phyloP scores from a whole-genome alignment of 2,329 filamentous ascomycete genomes.

The Penicillium hordei region DNA sequence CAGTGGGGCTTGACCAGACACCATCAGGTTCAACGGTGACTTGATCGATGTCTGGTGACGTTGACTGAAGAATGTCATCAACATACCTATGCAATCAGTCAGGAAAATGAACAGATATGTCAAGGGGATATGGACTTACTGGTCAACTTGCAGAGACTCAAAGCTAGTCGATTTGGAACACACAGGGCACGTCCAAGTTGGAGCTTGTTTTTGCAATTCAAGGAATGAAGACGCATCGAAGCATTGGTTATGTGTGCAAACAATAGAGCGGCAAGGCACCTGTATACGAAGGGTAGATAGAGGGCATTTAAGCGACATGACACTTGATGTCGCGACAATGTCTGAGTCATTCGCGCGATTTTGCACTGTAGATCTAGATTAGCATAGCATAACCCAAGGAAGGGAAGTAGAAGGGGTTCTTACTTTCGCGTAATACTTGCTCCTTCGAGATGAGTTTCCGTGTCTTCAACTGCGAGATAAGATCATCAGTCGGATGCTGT shows the following conservation, averaged over 20 bases:
- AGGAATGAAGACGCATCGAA: slow-evolving; percentile 93
- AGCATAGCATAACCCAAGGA: slow-evolving; percentile 18
- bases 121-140: slow-evolving; percentile 54
- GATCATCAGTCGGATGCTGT: slow-evolving; percentile 66
- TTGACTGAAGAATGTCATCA: slow-evolving; percentile 77
- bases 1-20: slow-evolving; percentile 62
- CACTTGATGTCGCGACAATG: slow-evolving; percentile 81
- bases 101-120: background rate
- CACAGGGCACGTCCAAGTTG: slow-evolving; percentile 93
- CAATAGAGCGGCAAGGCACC: slow-evolving; percentile 73
- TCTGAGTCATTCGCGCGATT: slow-evolving; percentile 82
- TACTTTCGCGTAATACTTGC: slow-evolving; percentile 81
- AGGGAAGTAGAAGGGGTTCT: slow-evolving; percentile 6
- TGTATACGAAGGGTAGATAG: slow-evolving; percentile 80
- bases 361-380: slow-evolving; percentile 58
- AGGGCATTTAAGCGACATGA: slow-evolving; percentile 90
- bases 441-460: slow-evolving; percentile 75
- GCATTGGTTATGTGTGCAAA: slow-evolving; percentile 88
- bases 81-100: slow-evolving; percentile 64
- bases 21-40: slow-evolving; percentile 89
- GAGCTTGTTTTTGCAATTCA: slow-evolving; percentile 91
- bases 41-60: slow-evolving; percentile 70
- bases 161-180: slow-evolving; percentile 83
- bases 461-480: slow-evolving; percentile 66
- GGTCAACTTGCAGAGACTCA: slow-evolving; percentile 80